Base-by-base conservation (phyloP, 768 basidiomycete genomes). In the Pulveroboletus sp. region DNA sequence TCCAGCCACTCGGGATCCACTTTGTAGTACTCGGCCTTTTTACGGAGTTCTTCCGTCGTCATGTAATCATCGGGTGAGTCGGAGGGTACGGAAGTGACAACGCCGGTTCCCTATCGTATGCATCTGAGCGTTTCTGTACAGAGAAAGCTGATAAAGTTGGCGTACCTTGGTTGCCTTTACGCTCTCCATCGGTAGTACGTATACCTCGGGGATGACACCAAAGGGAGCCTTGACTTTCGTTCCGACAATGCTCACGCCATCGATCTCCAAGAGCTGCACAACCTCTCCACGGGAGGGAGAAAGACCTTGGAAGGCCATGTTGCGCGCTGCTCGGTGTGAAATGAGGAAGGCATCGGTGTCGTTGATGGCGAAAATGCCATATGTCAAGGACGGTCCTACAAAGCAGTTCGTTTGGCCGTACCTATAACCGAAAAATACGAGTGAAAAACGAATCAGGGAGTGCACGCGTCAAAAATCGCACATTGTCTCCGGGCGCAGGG, bases 371-470 rank as follows among this genome's bases (percentile, higher is more conserved):
- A 88, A 98, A 29, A 99, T 72, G 32, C 93, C 94, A 64, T 99
- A 99, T 55, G 90, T 92, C 72, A 98, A 84, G 36, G 75, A 69
- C 0, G 91, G 82, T 33, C 93, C 91, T 44, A 99, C 94, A 65
- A 94, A 99, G 69, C 94, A 94, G 67, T 98, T 98, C 3, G 94
- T 98, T 71, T 98, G 94, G 20, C 95, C 97, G 66, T 97, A 95
- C 87, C 90, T 92, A 52, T 40, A 39, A 56, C 16, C 38, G 23
- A 51, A 25, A 0, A 38, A 20, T 12, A 24, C 53, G 25, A 56
- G 38, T 27, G 17, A 40, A 32, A 29, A n/a, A 43, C 33, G 17
- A 40, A 41, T 16, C 32, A 4, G 16, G 31, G 24, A 32, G 41
- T 19, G 38, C 40, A 57, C 42, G 20, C 9, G 10, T 19, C 16